A percentile compares a stretch with the other conserved stretches of the same genome.
Evolutionary conservation across 371 early-diverging fungal species (phyloP).

Genomic region (Apophysomyces trapeziformis): DNA sequence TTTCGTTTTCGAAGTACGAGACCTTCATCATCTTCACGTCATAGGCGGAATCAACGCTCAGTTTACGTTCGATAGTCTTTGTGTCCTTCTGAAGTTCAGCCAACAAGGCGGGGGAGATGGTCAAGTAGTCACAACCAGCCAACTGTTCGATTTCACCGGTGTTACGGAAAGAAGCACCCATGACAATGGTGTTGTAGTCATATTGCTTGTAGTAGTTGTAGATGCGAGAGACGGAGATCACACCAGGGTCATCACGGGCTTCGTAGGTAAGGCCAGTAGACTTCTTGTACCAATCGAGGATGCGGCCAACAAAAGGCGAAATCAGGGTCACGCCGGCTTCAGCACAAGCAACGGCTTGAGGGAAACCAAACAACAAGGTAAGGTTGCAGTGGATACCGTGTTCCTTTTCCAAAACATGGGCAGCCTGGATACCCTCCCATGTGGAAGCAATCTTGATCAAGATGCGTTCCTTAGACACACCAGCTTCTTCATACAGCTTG

Average conservation of each 20-base stretch:
- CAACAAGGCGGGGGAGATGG: constrained; percentile 92
- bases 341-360: constrained; percentile 96
- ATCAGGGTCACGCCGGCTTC: constrained; percentile 96
- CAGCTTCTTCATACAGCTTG: constrained; percentile 86
- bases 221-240: constrained; percentile 88
- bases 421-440: constrained; percentile 99
- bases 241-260: constrained; percentile 89
- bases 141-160: constrained; percentile 95
- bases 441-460: constrained; percentile 99
- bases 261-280: constrained; percentile 78
- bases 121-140: constrained; percentile 96
- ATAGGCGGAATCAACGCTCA: constrained; percentile 72
- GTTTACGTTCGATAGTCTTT: constrained; percentile 69
- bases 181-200: constrained; percentile 97
- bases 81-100: constrained; percentile 71
- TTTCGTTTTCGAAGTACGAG: constrained; percentile 74
- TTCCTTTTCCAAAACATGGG: constrained; percentile 86
- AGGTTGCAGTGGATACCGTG: constrained; percentile 97
- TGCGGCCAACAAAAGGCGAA: constrained; percentile 98
- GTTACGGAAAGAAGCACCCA: constrained; percentile 99
- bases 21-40: constrained; percentile 59
- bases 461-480: constrained; percentile 86
- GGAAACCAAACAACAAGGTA: constrained; percentile 94
- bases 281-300: constrained; percentile 98
- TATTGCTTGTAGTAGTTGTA: constrained; percentile 99